phyloP scores from a whole-genome alignment of 805 yeast species.

The Kodamaea leandrae region DNA sequence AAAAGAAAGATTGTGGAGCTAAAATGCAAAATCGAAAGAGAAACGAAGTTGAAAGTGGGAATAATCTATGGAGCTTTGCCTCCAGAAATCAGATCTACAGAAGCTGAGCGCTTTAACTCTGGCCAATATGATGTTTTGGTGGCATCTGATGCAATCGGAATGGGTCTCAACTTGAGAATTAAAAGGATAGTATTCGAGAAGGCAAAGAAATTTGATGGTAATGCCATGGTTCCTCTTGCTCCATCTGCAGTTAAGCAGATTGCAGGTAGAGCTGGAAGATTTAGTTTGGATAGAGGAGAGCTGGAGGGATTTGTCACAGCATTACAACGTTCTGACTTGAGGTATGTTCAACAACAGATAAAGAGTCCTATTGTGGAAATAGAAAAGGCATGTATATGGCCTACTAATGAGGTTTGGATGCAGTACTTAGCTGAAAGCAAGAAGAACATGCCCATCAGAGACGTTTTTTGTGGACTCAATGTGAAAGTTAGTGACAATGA shows the following conservation, averaged over 20 bases:
- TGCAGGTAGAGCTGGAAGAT: constrained; percentile 96
- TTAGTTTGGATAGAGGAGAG: constrained; percentile 32
- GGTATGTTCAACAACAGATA: constrained; percentile 47
- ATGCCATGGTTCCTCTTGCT: constrained; percentile 43
- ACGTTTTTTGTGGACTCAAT: constrained; percentile 47
- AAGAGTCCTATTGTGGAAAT: constrained; percentile 51
- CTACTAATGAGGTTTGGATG: constrained; percentile 69
- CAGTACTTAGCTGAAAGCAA: constrained; percentile 63
- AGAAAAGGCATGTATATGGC: constrained; percentile 71
- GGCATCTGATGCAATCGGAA: constrained; percentile 96
- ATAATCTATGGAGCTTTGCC: constrained; percentile 95
- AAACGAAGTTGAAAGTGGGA: constrained; percentile 68
- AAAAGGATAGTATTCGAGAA: constrained; percentile 75
- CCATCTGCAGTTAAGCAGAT: constrained; percentile 81
- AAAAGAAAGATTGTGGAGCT: constrained; percentile 66
- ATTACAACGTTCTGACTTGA: constrained; percentile 41
- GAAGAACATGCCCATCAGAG: constrained; percentile 46
- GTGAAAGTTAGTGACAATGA: constrained; percentile 15
- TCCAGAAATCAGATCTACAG: constrained; percentile 86
- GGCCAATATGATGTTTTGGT: constrained; percentile 80
- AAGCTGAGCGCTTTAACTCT: constrained; percentile 75
- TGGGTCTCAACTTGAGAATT: constrained; percentile 90
- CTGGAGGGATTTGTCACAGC: constrained; percentile 56
- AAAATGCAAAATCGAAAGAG: constrained; percentile 66
- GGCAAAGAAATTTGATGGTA: constrained; percentile 69